phyloP scores from a whole-genome alignment of 164 flowering plant species.

The Akebia trifoliata region DNA sequence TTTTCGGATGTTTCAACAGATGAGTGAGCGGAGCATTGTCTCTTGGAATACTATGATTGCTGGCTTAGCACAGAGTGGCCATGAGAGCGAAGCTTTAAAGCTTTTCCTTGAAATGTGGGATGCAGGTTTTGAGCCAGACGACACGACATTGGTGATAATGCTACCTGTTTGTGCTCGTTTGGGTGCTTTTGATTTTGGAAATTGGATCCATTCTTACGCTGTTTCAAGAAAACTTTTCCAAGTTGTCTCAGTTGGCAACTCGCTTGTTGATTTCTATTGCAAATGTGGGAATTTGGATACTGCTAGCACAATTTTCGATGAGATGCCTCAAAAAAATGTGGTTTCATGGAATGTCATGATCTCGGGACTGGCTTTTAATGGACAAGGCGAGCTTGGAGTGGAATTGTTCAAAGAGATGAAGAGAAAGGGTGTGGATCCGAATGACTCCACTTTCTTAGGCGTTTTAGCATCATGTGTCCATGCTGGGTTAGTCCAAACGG shows the following conservation, averaged over 20 bases:
- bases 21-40: conserved; percentile 53
- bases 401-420: conserved; percentile 66
- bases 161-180: conserved; percentile 67
- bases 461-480: conserved; percentile 65
- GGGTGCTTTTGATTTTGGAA: conserved; percentile 56
- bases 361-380: conserved; percentile 64
- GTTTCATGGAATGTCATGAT: conserved; percentile 81
- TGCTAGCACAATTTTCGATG: conserved; percentile 38
- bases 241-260: conserved; percentile 50
- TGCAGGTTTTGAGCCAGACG: conserved; percentile 57
- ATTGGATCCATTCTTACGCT: conserved; percentile 48
- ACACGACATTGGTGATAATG: conserved; percentile 58
- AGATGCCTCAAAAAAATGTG: conserved; percentile 57
- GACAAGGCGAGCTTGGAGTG: conserved; percentile 54
- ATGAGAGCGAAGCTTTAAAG: conserved; percentile 57
- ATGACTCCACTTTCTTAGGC: conserved; percentile 57
- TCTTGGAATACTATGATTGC: conserved; percentile 82
- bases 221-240: conserved; percentile 35
- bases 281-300: conserved; percentile 58
- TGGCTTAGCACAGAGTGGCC: conserved; percentile 43
- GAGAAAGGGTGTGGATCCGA: conserved; percentile 37
- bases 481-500: conserved; percentile 65
- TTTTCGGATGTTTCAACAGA: conserved; percentile 41
- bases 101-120: conserved; percentile 56
- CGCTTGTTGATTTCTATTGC: conserved; percentile 60